Evolutionary conservation across 148 eudicot species (phyloP).

Genomic region (Dysphania ambrosioides): DNA sequence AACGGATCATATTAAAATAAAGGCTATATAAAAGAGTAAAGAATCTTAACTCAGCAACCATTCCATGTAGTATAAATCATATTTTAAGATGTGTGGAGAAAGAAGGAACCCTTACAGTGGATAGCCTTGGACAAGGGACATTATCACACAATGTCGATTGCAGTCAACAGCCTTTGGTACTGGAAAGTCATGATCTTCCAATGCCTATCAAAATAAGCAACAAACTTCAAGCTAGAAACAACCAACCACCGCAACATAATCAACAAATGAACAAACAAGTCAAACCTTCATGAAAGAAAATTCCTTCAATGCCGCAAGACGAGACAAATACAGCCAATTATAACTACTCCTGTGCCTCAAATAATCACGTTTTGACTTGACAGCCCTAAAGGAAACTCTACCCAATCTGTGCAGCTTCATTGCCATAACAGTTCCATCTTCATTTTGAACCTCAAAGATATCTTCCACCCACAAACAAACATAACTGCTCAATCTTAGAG

Average conservation of each 20-base stretch:
- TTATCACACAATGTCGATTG: conserved; percentile 91
- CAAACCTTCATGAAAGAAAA: conserved; percentile 95
- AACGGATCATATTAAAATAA: background rate
- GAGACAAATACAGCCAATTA: conserved; percentile 87
- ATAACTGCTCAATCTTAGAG: background rate
- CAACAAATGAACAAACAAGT: background rate
- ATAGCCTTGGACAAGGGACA: conserved; percentile 93
- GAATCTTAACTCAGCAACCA: too few relatives aligned
- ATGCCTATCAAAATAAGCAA: conserved; percentile 48
- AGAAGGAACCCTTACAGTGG: conserved; percentile 68
- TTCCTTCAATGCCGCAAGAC: conserved; percentile 93
- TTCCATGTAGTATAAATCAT: background rate
- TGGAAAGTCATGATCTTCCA: conserved; percentile 84
- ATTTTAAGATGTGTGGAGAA: background rate
- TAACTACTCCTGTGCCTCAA: conserved; percentile 79
- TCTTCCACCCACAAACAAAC: conserved; percentile 36
- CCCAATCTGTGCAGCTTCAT: conserved; percentile 97
- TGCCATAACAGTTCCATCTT: conserved; percentile 85
- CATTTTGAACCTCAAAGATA: conserved; percentile 87
- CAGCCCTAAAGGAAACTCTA: conserved; percentile 91
- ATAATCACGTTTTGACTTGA: conserved; percentile 94
- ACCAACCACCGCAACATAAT: background rate
- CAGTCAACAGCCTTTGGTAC: conserved; percentile 96
- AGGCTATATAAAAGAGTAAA: too few relatives aligned
- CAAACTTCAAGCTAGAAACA: conserved; percentile 16